phyloP scores from a whole-genome alignment of 148 eudicot species.

The Fagopyrum tataricum region DNA sequence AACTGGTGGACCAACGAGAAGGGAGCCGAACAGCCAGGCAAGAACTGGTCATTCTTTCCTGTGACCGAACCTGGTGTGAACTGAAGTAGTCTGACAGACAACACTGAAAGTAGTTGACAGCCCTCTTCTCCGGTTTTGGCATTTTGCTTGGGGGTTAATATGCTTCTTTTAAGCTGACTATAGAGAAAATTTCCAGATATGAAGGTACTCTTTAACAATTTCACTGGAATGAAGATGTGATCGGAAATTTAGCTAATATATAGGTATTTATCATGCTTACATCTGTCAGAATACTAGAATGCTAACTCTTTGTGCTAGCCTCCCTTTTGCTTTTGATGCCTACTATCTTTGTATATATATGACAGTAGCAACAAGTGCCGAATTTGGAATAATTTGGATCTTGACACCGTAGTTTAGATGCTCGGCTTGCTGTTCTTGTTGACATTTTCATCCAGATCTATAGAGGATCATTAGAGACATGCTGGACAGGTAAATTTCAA shows the following conservation, averaged over 20 bases:
- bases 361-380: neutral
- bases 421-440: neutral
- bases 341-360: neutral
- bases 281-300: neutral
- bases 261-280: neutral
- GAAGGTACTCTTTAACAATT: neutral
- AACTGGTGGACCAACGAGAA: conserved; percentile 87
- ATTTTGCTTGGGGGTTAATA: neutral
- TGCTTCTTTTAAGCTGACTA: neutral
- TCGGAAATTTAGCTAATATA: neutral
- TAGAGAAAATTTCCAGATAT: neutral
- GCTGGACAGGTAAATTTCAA: neutral
- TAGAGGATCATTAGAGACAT: neutral
- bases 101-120: neutral
- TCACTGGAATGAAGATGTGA: neutral
- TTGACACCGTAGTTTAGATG: neutral
- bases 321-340: neutral
- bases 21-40: conserved; percentile 30
- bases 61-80: conserved; percentile 64
- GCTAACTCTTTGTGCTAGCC: neutral
- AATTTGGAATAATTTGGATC: neutral
- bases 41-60: conserved; percentile 90
- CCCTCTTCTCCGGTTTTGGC: neutral
- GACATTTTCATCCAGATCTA: neutral
- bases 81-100: conserved; percentile 18